phyloP scores from a whole-genome alignment of 2,329 filamentous ascomycete genomes.

The Cadophora sp. region DNA sequence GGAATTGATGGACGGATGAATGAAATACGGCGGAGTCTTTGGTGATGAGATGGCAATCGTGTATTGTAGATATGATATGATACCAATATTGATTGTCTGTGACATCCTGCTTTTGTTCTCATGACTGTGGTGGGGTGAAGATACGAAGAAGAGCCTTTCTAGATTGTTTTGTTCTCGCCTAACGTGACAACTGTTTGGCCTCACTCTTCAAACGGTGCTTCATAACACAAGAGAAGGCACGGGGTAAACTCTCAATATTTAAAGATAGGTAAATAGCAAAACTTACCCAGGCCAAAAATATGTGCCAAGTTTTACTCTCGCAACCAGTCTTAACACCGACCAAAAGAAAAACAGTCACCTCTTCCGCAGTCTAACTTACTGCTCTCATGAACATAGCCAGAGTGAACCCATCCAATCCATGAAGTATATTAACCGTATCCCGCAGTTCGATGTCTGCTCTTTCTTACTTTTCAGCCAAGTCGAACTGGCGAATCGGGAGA shows the following conservation, averaged over 20 bases:
- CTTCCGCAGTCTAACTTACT: constrained; percentile 48
- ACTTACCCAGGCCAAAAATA: constrained; percentile 45
- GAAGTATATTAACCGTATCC: constrained; percentile 35
- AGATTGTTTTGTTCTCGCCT: too few relatives aligned
- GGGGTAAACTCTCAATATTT: too few relatives aligned
- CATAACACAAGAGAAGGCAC: too few relatives aligned
- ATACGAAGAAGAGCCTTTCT: background rate
- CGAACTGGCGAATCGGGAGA: too few relatives aligned
- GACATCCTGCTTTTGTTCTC: background rate
- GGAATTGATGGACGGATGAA: background rate
- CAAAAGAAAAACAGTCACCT: constrained; percentile 49
- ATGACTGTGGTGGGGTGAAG: background rate
- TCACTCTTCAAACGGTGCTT: too few relatives aligned
- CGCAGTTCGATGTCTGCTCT: constrained; percentile 57
- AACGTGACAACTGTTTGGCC: too few relatives aligned
- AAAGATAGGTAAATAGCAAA: too few relatives aligned
- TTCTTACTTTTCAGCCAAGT: constrained; percentile 55
- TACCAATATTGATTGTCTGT: constrained; percentile 1
- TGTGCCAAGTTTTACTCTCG: constrained; percentile 47
- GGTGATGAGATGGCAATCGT: background rate
- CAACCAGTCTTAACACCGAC: constrained; percentile 49
- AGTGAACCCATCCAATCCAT: constrained; percentile 38
- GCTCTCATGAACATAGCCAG: constrained; percentile 48
- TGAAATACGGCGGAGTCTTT: background rate
- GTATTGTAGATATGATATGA: background rate